These are phyloP conservation scores for Globisporangium uncinulatum DNA, from an alignment of 352 stramenopile species.

Conservation along the genomic window DNA sequence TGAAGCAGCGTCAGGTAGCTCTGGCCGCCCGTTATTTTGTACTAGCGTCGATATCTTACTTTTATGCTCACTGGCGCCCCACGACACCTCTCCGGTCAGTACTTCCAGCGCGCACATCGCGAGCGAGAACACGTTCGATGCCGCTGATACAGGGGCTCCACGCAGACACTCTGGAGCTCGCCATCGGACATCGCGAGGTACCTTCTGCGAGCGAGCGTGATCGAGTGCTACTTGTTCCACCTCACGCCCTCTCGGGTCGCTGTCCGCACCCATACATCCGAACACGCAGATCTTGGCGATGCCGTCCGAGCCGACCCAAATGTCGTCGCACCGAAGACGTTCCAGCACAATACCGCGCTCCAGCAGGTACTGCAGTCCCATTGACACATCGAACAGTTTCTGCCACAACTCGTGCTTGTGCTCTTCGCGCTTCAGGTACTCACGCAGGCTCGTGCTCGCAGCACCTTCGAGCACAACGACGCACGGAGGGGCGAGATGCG, in stretches of 20 bases:
- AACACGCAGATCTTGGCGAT: slow-evolving; percentile 5
- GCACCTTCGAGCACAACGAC: not conserved
- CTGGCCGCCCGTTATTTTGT: not conserved
- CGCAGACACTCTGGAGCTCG: not conserved
- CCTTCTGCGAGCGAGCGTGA: no score
- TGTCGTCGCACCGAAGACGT: not conserved
- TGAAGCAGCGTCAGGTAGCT: not conserved
- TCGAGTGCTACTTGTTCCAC: not conserved
- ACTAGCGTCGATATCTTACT: not conserved
- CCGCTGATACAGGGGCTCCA: not conserved
- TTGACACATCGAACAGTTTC: slow-evolving; percentile 6
- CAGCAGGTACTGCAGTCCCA: slow-evolving; percentile 29
- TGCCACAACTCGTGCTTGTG: slow-evolving; percentile 2
- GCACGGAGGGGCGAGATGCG: slow-evolving; percentile 8
- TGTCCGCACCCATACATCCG: not conserved
- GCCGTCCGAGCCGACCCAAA: slow-evolving; percentile 4
- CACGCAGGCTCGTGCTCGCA: slow-evolving; percentile 1
- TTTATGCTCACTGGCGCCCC: not conserved
- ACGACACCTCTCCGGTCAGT: slow-evolving; percentile 1
- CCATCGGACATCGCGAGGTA: not conserved
- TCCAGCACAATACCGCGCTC: not conserved
- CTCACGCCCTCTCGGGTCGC: not conserved
- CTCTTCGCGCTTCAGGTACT: not conserved
- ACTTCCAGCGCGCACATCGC: slow-evolving; percentile 7
- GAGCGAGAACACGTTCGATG: slow-evolving; percentile 3